Conservation (phyloP, 768 basidiomycete genomes). For the Boletus pseudo-olivaceus region DNA sequence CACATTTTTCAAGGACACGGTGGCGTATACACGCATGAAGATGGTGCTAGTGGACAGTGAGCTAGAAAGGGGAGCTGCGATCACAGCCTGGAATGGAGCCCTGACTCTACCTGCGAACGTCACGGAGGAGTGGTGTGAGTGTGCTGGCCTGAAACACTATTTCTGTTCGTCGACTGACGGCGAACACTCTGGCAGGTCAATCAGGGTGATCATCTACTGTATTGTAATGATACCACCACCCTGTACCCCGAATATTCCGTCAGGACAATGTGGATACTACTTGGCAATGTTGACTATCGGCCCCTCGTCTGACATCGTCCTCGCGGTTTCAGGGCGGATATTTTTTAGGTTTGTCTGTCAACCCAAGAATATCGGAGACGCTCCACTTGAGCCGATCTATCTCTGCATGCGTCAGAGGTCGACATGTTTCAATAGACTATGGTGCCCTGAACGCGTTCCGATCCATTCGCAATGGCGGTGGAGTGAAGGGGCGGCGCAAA, state of each 20-base stretch:
- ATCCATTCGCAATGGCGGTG: background rate
- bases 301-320: background rate
- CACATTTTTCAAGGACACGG: slow-evolving; percentile 49
- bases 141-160: background rate
- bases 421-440: background rate
- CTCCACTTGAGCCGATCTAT: slow-evolving; percentile 2
- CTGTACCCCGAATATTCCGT: slow-evolving; percentile 15
- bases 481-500: background rate
- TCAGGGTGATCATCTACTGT: slow-evolving; percentile 2
- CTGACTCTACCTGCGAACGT: background rate
- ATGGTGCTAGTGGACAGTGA: slow-evolving; percentile 24
- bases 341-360: background rate
- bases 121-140: slow-evolving; percentile 1
- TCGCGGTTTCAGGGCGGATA: slow-evolving; percentile 2
- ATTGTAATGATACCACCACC: slow-evolving; percentile 7
- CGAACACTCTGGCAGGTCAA: slow-evolving; percentile 2
- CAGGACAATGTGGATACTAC: background rate
- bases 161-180: slow-evolving; percentile 7
- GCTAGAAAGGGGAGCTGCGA: background rate
- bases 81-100: background rate
- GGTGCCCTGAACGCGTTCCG: background rate
- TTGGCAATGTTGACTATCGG: background rate
- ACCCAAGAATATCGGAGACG: background rate
- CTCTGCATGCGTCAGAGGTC: slow-evolving; percentile 1
- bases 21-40: slow-evolving; percentile 58